phyloP scores from a whole-genome alignment of 176 grass and related monocot genomes.

The Carex littledalei region DNA sequence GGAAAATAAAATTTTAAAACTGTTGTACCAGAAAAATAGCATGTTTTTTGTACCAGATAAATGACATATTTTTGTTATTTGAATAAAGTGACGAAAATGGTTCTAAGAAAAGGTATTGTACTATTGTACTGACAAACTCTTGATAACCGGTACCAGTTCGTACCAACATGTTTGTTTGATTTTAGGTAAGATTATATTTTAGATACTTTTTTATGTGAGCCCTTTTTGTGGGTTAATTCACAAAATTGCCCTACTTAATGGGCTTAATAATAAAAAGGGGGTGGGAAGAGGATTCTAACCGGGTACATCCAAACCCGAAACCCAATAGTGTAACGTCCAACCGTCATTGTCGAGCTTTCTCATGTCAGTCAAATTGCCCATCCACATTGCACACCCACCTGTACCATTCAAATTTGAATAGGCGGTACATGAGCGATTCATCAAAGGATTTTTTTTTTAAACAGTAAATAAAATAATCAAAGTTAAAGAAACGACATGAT shows the following conservation, averaged over 20 bases:
- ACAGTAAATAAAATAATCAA: too few relatives aligned
- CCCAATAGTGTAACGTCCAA: conserved; percentile 32
- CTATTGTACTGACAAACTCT: neutral
- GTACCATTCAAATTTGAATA: conserved; percentile 38
- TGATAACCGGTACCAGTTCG: neutral
- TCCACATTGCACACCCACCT: conserved; percentile 56
- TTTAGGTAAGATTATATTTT: neutral
- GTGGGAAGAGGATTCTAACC: neutral
- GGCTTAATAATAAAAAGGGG: neutral
- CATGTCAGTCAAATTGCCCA: conserved; percentile 35
- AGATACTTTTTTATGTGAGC: neutral
- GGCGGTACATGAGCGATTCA: conserved; percentile 53
- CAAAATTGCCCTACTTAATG: neutral
- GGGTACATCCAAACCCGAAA: conserved; percentile 40
- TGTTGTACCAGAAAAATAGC: neutral
- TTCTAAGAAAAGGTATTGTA: neutral
- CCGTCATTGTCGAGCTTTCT: conserved; percentile 32
- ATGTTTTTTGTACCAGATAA: neutral
- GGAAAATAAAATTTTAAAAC: neutral
- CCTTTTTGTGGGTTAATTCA: neutral
- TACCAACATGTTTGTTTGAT: neutral
- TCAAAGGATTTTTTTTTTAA: too few relatives aligned
- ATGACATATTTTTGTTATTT: neutral
- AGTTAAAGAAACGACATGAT: too few relatives aligned
- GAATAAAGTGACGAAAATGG: neutral